Base-by-base conservation (phyloP, 2,329 filamentous ascomycete species). In the Phialocephala sp. region DNA sequence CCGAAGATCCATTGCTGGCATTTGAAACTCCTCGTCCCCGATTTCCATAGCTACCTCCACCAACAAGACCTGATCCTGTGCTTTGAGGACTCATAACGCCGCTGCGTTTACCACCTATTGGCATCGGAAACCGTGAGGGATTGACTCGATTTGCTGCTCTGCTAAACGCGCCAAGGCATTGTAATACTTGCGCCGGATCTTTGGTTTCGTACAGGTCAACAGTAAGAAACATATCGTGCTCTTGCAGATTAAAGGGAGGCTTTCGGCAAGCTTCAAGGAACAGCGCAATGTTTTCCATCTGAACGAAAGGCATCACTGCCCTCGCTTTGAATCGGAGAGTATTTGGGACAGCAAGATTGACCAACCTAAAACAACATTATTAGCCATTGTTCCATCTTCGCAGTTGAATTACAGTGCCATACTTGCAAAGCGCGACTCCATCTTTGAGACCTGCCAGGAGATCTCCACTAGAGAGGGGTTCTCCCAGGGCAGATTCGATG, bases 261-360 rank as follows among this genome's bases (percentile, higher is more conserved):
- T 87, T 83, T 79, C 97, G 92, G 82, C 94, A 97, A 66, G 93
- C 93, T 75, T 87, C 89, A 62, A 99, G 87, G 80, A 97, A 99
- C 76, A 97, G 92, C 4, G 94, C 96, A 76, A 99, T 97, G 77
- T 99, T 99, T 79, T 99, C 95, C 94, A 98, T 98, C 79, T 99
- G 95, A 47, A 98, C 94, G 77, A 99, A 99, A 0, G 95, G 95
- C 94, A 98, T 98, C 47, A 88, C 81, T 0, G 94, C 97, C 76
- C 90, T 74, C 9, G 70, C 85, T 80, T 98, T 98, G 85, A 91
- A 98, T 78, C 90, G 93, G 80, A 97, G 87, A 37, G 92, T 91
- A 18, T 89, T 87, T 32, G 92, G 91, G 43, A 91, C 79, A 37
- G 87, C 91, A 64, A 94, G 84, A 76, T 97, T 98, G 74, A 92